Evolutionary conservation across 225 moss, liverwort and hornwort genomes (phyloP).

Genomic region (Lunularia cruciata): DNA sequence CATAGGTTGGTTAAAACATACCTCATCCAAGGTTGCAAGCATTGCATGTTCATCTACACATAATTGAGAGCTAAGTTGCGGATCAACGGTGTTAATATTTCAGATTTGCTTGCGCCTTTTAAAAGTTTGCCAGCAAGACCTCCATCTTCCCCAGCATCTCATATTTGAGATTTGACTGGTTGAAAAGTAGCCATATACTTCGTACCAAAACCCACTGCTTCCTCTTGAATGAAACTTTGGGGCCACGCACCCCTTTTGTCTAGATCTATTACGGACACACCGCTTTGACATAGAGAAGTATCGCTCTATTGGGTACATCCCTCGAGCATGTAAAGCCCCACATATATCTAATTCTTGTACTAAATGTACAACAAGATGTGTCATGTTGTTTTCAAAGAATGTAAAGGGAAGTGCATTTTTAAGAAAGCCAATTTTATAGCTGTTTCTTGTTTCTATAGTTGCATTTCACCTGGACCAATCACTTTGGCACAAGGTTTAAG

Average conservation of each 20-base stretch:
- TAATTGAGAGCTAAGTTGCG: background rate
- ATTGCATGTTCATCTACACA: background rate
- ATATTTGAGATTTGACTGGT: background rate
- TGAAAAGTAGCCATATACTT: constrained; percentile 1
- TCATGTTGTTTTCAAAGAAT: too few species aligned
- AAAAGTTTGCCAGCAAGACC: background rate
- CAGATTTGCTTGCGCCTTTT: background rate
- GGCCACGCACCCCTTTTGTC: background rate
- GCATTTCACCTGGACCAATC: too few species aligned
- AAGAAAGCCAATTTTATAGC: too few species aligned
- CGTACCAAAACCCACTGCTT: background rate
- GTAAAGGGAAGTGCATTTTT: too few species aligned
- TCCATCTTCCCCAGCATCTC: background rate
- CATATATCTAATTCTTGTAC: too few species aligned
- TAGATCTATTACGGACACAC: background rate
- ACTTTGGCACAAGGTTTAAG: too few species aligned
- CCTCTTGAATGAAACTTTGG: background rate
- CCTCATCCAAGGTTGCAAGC: background rate
- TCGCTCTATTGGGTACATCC: background rate
- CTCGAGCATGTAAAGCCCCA: background rate
- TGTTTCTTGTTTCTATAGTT: too few species aligned
- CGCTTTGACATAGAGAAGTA: background rate
- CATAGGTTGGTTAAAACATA: background rate
- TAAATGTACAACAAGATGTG: too few species aligned
- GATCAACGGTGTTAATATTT: background rate